Evolutionary conservation across 306 rosid genomes (phyloP).

Genomic region (Pterocarpus santalinus): DNA sequence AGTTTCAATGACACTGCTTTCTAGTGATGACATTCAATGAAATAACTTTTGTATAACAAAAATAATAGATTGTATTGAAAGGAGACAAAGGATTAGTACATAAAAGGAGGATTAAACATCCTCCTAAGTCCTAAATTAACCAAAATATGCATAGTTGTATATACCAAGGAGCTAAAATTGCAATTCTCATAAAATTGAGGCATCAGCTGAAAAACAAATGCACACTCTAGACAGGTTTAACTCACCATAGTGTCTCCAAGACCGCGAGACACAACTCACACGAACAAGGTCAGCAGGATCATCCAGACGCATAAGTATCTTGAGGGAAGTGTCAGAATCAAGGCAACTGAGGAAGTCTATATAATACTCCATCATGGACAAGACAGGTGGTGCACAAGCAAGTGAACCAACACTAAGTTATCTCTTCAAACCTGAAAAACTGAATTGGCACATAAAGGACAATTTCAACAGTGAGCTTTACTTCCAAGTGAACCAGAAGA

Average conservation of each 20-base stretch:
- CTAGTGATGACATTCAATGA: conserved; percentile 19
- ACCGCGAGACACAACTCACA: conserved; percentile 67
- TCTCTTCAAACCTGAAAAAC: conserved; percentile 54
- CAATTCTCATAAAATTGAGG: conserved; percentile 20
- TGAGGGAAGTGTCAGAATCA: conserved; percentile 60
- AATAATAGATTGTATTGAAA: not conserved
- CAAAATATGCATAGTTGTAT: conserved; percentile 17
- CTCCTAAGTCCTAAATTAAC: not conserved
- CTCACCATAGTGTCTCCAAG: conserved; percentile 81
- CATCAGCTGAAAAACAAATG: not conserved
- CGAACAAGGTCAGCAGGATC: conserved; percentile 71
- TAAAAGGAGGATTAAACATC: not conserved
- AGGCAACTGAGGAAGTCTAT: conserved; percentile 66
- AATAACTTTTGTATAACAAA: not conserved
- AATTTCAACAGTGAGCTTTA: conserved; percentile 31
- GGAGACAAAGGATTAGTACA: not conserved
- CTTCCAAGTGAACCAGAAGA: conserved; percentile 31
- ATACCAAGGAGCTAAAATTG: conserved; percentile 1
- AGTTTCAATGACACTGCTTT: conserved; percentile 5
- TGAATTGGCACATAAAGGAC: conserved; percentile 43
- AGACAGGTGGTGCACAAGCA: conserved; percentile 12
- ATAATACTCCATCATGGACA: conserved; percentile 50
- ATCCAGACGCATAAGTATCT: conserved; percentile 68
- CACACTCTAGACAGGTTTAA: not conserved
- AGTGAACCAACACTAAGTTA: conserved; percentile 39